Percentiles rank a stretch among this genome's conserved stretches.
Evolutionary conservation across 768 basidiomycete genomes (phyloP).

Genomic region (Suillus ampliporus): DNA sequence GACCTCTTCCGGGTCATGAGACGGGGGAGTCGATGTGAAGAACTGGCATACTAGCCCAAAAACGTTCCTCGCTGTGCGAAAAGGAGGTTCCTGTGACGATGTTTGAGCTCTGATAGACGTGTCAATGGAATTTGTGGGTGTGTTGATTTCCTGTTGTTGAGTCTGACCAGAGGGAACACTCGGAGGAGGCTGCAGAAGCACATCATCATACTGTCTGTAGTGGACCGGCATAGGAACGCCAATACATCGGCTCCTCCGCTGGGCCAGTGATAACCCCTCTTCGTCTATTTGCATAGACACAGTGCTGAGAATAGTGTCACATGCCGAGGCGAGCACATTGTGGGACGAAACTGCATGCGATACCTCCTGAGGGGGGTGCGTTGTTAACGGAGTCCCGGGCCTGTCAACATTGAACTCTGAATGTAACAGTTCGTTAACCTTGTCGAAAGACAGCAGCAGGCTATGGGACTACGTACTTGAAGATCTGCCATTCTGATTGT

Average conservation of each 20-base stretch:
- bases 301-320: neutral
- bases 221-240: conserved; percentile 4
- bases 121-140: neutral
- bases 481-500: neutral
- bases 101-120: neutral
- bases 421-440: too few species aligned
- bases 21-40: neutral
- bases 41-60: conserved; percentile 12
- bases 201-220: conserved; percentile 7
- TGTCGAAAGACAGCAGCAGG: too few species aligned
- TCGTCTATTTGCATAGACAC: neutral
- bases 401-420: too few species aligned
- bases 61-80: neutral
- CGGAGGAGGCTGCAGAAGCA: conserved; percentile 7
- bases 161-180: neutral
- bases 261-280: conserved; percentile 2
- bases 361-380: too few species aligned
- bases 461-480: neutral
- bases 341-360: neutral
- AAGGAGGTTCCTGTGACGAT: neutral
- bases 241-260: conserved; percentile 2
- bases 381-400: too few species aligned
- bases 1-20: conserved; percentile 11
- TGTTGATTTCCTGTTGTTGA: neutral
- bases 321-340: too few species aligned